Conservation (phyloP, 2,329 filamentous ascomycete genomes). For the Talaromyces sp. region DNA sequence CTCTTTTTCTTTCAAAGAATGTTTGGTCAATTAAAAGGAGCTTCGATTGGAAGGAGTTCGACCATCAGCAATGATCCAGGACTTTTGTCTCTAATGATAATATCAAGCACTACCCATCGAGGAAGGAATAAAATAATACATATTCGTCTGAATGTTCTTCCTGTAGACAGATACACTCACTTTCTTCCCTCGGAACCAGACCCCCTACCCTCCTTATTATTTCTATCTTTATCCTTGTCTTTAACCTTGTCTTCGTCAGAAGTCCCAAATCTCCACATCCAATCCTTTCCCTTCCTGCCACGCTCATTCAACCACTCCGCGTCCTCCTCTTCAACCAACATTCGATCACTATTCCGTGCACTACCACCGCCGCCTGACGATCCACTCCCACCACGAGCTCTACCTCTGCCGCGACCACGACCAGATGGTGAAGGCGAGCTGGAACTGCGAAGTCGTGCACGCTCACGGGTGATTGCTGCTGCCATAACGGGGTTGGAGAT, state of each 20-base stretch:
- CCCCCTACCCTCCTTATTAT: neutral
- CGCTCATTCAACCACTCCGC: slow-evolving; percentile 25
- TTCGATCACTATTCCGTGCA: slow-evolving; percentile 3
- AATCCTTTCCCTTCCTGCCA: slow-evolving; percentile 24
- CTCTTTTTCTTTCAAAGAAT: neutral
- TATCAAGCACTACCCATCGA: neutral
- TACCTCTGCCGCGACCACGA: neutral
- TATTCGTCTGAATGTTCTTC: neutral
- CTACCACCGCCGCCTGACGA: slow-evolving; percentile 18
- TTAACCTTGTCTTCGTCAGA: neutral
- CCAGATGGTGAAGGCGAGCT: slow-evolving; percentile 16
- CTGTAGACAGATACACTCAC: neutral
- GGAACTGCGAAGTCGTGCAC: neutral
- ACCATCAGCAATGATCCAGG: neutral
- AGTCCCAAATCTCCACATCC: slow-evolving; percentile 17
- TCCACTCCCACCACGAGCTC: slow-evolving; percentile 17
- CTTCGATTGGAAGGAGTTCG: slow-evolving; percentile 2
- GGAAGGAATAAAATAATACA: neutral
- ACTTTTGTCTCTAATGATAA: neutral
- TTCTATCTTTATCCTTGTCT: neutral
- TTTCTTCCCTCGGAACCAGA: neutral
- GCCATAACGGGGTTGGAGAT: slow-evolving; percentile 13
- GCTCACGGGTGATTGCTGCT: slow-evolving; percentile 10
- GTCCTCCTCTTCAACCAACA: slow-evolving; percentile 28
- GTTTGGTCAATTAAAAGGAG: neutral